Conservation (phyloP, 768 basidiomycete genomes). For the Macrolepiota fuliginosa region DNA sequence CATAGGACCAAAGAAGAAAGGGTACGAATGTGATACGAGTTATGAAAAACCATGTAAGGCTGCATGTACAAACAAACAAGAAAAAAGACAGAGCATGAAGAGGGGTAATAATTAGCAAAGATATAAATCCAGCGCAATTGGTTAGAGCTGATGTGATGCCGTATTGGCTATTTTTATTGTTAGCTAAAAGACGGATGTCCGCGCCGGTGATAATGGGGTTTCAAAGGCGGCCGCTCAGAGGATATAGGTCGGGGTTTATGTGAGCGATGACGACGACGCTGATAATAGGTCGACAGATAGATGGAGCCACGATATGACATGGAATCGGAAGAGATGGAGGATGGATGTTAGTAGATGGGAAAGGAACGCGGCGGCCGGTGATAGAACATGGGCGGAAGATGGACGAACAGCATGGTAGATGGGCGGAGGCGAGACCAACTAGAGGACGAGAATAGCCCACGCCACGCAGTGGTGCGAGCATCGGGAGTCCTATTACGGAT, state of each 20-base stretch:
- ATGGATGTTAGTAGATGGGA: not conserved
- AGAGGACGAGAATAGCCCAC: not conserved
- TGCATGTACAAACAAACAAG: not conserved
- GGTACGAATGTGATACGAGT: not conserved
- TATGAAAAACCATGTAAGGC: not conserved
- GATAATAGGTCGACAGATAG: not conserved
- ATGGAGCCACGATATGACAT: not conserved
- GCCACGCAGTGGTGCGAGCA: not conserved
- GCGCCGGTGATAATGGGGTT: not conserved
- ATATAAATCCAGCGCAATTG: not conserved
- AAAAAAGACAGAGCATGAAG: not conserved
- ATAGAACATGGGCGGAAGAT: not conserved
- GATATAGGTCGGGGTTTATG: not conserved
- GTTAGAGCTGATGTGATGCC: not conserved
- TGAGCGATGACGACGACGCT: too few species aligned
- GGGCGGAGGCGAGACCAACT: not conserved
- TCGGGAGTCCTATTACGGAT: not conserved
- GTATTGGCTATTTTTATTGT: not conserved
- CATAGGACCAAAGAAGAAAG: too few species aligned
- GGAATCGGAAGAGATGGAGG: not conserved
- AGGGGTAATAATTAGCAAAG: not conserved
- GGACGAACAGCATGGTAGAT: not conserved
- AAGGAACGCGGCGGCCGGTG: not conserved
- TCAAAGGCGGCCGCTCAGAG: not conserved
- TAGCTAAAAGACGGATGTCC: not conserved